Conservation (phyloP, 352 stramenopile genomes). For the Globisporangium abappressorium region DNA sequence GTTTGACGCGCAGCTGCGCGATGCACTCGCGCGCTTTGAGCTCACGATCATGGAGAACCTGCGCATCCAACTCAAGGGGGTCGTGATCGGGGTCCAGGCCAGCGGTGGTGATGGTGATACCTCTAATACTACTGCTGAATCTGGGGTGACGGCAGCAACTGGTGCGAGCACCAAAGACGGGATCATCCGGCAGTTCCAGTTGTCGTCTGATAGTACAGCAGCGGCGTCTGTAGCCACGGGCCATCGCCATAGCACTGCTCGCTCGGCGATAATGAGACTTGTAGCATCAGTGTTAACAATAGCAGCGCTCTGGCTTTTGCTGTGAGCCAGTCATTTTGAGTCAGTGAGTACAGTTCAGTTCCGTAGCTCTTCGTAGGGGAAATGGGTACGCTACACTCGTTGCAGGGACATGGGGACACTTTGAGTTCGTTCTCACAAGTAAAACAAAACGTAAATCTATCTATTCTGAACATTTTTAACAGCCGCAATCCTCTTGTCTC, state of each 20-base stretch:
- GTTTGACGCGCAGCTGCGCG: conserved; percentile 1
- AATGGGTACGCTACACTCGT: not conserved
- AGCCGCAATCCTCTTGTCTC: not conserved
- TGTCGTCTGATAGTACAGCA: not conserved
- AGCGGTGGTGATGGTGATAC: not conserved
- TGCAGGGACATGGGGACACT: not conserved
- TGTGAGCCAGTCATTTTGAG: not conserved
- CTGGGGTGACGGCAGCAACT: not conserved
- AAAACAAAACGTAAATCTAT: conserved; percentile 10
- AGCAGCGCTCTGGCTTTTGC: not conserved
- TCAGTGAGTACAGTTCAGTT: not conserved
- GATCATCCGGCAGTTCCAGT: conserved; percentile 4
- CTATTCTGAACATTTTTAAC: conserved; percentile 6
- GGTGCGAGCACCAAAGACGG: not conserved
- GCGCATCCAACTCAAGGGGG: not conserved
- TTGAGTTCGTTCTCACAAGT: not conserved
- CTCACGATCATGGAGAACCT: conserved; percentile 3
- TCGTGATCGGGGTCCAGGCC: not conserved
- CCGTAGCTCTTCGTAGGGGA: not conserved
- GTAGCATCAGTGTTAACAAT: not conserved
- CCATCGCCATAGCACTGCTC: not conserved
- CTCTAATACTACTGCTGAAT: not conserved
- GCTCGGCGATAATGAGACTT: not conserved
- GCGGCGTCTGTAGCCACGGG: not conserved
- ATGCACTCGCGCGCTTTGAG: conserved; percentile 1